These are phyloP conservation scores for Termitomyces sp. DNA, from an alignment of 768 basidiomycete species.

Conservation along the genomic window DNA sequence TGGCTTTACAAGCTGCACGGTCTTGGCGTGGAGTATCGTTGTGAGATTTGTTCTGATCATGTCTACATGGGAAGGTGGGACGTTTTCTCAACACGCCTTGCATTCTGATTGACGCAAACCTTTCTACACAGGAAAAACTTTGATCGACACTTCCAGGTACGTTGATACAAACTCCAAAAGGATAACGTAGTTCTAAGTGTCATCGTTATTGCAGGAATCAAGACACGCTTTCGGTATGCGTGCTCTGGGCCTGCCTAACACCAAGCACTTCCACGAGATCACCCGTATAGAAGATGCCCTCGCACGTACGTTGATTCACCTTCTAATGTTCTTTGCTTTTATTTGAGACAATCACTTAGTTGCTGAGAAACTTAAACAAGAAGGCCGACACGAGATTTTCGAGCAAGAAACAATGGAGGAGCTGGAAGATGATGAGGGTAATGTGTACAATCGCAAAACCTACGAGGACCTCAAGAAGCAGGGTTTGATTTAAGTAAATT, in stretches of 20 bases:
- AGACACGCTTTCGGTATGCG: constrained; percentile 98
- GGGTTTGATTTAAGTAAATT: constrained; percentile 60
- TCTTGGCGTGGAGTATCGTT: constrained; percentile 94
- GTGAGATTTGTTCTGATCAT: constrained; percentile 96
- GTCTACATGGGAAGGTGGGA: constrained; percentile 92
- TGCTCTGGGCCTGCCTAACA: constrained; percentile 93
- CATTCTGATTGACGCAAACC: constrained; percentile 1
- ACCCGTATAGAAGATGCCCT: constrained; percentile 96
- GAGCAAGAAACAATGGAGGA: constrained; percentile 97
- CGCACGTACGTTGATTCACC: constrained; percentile 55
- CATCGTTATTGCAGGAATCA: constrained; percentile 57
- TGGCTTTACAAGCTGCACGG: constrained; percentile 99
- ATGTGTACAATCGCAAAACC: constrained; percentile 98
- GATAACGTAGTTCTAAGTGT: constrained; percentile 34
- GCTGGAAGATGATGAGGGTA: constrained; percentile 96
- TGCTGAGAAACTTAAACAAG: constrained; percentile 94
- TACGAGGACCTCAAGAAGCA: constrained; percentile 97
- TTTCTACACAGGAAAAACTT: constrained; percentile 74
- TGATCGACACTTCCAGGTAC: constrained; percentile 89
- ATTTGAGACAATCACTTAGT: constrained; percentile 40
- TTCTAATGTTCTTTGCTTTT: neutral
- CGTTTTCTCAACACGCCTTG: neutral
- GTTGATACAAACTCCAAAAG: constrained; percentile 30
- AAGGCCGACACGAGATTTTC: constrained; percentile 92
- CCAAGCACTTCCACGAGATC: constrained; percentile 99